A percentile compares a stretch with the other conserved stretches of the same genome.
Conservation (phyloP, 2,329 filamentous ascomycete genomes). For the Thielaviopsis ethacetica region DNA sequence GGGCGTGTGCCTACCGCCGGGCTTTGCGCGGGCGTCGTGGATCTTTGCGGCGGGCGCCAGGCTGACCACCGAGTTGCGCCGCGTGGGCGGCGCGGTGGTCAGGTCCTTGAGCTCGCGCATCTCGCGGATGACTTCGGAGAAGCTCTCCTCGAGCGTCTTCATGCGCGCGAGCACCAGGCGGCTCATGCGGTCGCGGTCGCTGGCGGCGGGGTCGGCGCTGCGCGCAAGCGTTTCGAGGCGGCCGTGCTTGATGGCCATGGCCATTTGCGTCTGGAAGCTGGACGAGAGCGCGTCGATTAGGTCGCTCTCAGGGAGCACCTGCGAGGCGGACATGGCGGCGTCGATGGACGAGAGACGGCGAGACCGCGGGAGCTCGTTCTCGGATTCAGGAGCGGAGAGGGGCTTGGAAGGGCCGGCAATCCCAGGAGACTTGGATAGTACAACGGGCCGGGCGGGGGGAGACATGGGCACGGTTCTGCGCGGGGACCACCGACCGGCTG, state of each 20-base stretch:
- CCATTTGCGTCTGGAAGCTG: conserved; percentile 71
- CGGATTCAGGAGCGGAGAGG: not conserved
- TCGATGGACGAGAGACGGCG: conserved; percentile 48
- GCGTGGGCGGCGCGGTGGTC: conserved; percentile 29
- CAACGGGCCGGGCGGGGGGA: conserved; percentile 39
- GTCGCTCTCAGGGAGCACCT: conserved; percentile 38
- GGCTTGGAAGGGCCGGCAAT: conserved; percentile 5
- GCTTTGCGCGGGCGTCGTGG: not conserved
- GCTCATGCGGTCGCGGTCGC: conserved; percentile 51
- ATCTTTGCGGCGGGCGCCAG: not conserved
- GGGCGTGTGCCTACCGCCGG: not conserved
- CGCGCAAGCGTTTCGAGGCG: conserved; percentile 33
- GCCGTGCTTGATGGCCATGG: conserved; percentile 45
- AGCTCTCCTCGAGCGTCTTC: conserved; percentile 84
- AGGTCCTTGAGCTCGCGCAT: conserved; percentile 45
- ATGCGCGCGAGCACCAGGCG: conserved; percentile 74
- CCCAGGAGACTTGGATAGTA: conserved; percentile 22
- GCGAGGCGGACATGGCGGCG: conserved; percentile 58
- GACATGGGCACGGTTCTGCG: conserved; percentile 26
- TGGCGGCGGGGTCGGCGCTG: conserved; percentile 19
- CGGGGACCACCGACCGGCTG: conserved; percentile 28
- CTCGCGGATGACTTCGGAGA: conserved; percentile 71
- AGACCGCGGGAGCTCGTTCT: conserved; percentile 15
- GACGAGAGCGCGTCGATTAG: conserved; percentile 49
- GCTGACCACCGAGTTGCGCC: conserved; percentile 30